Conservation (phyloP, 306 rosid species). For the Datisca glomerata region DNA sequence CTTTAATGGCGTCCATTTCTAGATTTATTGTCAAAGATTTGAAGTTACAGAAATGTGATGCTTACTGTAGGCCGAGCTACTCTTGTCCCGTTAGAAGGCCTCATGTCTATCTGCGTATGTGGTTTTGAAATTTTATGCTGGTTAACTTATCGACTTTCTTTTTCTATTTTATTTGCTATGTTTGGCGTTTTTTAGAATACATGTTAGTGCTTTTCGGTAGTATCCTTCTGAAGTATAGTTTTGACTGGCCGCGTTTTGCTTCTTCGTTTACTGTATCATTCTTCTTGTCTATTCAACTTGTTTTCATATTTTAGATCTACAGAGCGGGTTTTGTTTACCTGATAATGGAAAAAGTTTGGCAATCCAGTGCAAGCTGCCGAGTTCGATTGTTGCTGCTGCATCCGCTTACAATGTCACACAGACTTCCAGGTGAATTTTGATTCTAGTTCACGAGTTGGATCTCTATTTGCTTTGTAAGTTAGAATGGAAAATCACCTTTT, state of each 20-base stretch:
- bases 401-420: conserved; percentile 9
- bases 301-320: conserved; percentile 21
- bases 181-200: background rate
- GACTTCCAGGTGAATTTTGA: conserved; percentile 33
- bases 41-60: conserved; percentile 15
- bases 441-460: background rate
- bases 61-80: conserved; percentile 19
- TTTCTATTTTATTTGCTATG: background rate
- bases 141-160: background rate
- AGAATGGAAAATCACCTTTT: background rate
- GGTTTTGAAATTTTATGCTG: background rate
- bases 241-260: background rate
- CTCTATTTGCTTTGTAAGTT: background rate
- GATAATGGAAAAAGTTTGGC: conserved; percentile 30
- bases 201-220: background rate
- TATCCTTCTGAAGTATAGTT: background rate
- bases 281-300: background rate
- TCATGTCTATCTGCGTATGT: conserved; percentile 37
- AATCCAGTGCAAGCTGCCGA: conserved; percentile 26
- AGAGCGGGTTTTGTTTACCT: conserved; percentile 18
- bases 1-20: conserved; percentile 51
- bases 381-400: conserved; percentile 23
- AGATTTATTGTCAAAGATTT: conserved; percentile 34
- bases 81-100: conserved; percentile 19
- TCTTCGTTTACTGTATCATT: background rate